Conservation (phyloP, 768 basidiomycete species). For the Podaxis sp. region DNA sequence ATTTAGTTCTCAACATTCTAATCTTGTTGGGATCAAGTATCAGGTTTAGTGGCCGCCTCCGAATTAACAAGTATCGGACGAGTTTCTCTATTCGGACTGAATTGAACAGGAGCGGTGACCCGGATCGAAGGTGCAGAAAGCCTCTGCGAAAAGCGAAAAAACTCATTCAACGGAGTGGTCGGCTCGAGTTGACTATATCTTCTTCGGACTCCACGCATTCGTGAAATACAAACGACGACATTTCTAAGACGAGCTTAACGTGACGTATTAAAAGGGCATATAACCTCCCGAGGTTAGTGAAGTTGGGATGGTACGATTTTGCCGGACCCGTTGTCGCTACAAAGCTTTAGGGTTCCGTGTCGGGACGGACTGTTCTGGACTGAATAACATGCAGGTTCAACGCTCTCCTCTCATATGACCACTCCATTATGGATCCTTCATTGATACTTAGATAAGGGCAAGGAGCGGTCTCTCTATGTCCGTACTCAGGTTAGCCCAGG, state of each 20-base stretch:
- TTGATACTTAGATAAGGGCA: neutral
- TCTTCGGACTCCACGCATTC: neutral
- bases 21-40: too few species aligned
- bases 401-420: neutral
- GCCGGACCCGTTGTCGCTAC: neutral
- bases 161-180: too few species aligned
- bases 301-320: neutral
- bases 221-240: neutral
- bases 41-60: too few species aligned
- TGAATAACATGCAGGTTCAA: neutral
- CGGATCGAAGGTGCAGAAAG: too few species aligned
- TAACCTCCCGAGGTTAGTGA: neutral
- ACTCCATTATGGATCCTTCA: neutral
- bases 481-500: neutral
- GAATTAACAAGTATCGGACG: too few species aligned
- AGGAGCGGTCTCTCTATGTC: neutral
- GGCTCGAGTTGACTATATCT: too few species aligned
- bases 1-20: too few species aligned
- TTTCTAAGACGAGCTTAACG: too few species aligned
- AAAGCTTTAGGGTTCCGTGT: neutral
- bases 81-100: too few species aligned
- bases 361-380: neutral
- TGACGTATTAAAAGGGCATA: too few species aligned
- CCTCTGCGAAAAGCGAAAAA: too few species aligned
- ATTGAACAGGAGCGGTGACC: too few species aligned